Evolutionary conservation across 768 basidiomycete genomes (phyloP).

Genomic region (Mrakia frigida): DNA sequence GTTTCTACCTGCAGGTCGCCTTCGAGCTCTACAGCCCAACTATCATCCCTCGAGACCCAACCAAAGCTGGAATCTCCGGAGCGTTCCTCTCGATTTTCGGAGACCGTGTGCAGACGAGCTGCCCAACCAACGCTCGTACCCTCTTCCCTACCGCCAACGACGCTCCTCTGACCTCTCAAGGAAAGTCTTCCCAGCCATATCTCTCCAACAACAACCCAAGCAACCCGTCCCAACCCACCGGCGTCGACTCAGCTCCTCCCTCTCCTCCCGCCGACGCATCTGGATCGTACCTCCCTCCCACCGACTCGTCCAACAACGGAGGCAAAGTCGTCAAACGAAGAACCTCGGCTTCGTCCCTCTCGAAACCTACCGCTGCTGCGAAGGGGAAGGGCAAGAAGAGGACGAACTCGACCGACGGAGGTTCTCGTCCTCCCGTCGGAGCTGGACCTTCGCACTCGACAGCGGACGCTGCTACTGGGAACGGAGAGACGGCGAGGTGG

Average conservation of each 20-base stretch:
- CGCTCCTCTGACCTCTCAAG: too few relatives aligned
- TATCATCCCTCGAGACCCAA: not conserved
- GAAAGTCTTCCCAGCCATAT: not conserved
- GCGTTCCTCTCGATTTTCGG: slow-evolving; percentile 19
- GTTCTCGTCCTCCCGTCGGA: not conserved
- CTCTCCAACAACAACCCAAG: not conserved
- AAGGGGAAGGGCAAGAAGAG: slow-evolving; percentile 18
- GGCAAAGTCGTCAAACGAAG: slow-evolving; percentile 20
- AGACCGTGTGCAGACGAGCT: slow-evolving; percentile 22
- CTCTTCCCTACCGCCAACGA: not conserved
- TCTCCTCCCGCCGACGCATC: not conserved
- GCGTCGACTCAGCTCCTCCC: not conserved
- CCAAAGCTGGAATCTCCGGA: slow-evolving; percentile 20
- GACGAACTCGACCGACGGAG: slow-evolving; percentile 5
- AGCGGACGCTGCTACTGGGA: not conserved
- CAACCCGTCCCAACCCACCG: not conserved
- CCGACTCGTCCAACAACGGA: slow-evolving; percentile 19
- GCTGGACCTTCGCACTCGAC: slow-evolving; percentile 3
- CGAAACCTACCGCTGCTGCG: not conserved
- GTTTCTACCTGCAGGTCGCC: slow-evolving; percentile 12
- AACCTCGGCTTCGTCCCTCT: slow-evolving; percentile 4
- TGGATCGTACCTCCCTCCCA: not conserved
- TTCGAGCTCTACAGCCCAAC: slow-evolving; percentile 30
- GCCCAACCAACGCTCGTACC: not conserved
- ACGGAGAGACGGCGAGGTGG: slow-evolving; percentile 6